Evolutionary conservation across 2,329 filamentous ascomycete genomes (phyloP).

Genomic region (Helminthosporium solani): DNA sequence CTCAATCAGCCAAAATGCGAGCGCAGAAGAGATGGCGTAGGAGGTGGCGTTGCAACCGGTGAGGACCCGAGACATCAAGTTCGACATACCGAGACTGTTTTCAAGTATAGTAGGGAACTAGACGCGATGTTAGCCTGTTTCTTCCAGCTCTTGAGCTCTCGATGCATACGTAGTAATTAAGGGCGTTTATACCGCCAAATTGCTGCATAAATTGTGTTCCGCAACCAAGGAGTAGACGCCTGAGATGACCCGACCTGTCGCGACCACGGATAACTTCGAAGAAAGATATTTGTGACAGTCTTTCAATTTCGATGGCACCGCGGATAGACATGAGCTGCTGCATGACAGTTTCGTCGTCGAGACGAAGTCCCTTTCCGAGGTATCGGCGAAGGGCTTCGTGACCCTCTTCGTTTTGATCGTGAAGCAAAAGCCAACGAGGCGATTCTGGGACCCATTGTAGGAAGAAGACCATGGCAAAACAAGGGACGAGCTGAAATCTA

Average conservation of each 20-base stretch:
- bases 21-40: slow-evolving; percentile 19
- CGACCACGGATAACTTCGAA: slow-evolving; percentile 11
- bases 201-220: slow-evolving; percentile 18
- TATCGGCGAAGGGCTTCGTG: slow-evolving; percentile 44
- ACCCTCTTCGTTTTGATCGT: slow-evolving; percentile 52
- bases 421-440: slow-evolving; percentile 56
- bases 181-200: slow-evolving; percentile 13
- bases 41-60: slow-evolving; percentile 21
- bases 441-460: slow-evolving; percentile 55
- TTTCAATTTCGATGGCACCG: slow-evolving; percentile 14
- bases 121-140: background rate
- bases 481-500: slow-evolving; percentile 44
- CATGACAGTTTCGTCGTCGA: slow-evolving; percentile 5
- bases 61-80: slow-evolving; percentile 15
- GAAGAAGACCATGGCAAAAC: slow-evolving; percentile 40
- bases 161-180: slow-evolving; percentile 11
- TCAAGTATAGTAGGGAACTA: slow-evolving; percentile 14
- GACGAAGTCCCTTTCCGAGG: slow-evolving; percentile 8
- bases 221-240: slow-evolving; percentile 12
- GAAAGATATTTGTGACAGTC: slow-evolving; percentile 8
- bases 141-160: background rate
- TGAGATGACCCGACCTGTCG: slow-evolving; percentile 10
- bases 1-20: slow-evolving; percentile 27
- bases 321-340: slow-evolving; percentile 12
- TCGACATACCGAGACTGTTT: slow-evolving; percentile 12